phyloP scores from a whole-genome alignment of 108 stramenopile genomes.

The Ochromonas danica region DNA sequence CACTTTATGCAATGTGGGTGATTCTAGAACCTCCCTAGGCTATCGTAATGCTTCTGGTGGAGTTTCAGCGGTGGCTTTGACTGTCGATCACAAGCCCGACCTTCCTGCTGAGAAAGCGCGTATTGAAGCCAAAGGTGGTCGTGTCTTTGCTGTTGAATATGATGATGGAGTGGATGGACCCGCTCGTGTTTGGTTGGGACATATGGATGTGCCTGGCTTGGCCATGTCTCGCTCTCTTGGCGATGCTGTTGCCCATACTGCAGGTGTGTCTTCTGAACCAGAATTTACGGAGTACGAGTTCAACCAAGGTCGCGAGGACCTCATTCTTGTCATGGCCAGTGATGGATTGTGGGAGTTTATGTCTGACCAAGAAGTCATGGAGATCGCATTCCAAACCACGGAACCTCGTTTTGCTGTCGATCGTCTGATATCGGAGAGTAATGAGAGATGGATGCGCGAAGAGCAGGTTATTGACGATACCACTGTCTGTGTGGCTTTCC shows the following conservation, averaged over 20 bases:
- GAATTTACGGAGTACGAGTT: conserved; percentile 75
- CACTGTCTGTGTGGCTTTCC: conserved; percentile 90
- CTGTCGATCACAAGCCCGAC: conserved; percentile 97
- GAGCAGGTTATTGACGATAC: conserved; percentile 97
- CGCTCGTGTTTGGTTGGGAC: conserved; percentile 93
- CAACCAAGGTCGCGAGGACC: conserved; percentile 72
- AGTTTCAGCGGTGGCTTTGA: conserved; percentile 72
- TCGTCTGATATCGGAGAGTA: conserved; percentile 79
- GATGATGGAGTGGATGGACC: conserved; percentile 98
- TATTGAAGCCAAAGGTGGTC: conserved; percentile 82
- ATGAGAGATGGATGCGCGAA: conserved; percentile 91
- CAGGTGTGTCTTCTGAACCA: conserved; percentile 91
- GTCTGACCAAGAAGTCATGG: conserved; percentile 82
- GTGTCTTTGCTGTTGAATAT: conserved; percentile 97
- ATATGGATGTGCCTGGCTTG: conserved; percentile 97
- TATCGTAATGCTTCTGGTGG: conserved; percentile 8
- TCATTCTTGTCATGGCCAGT: conserved; percentile 80
- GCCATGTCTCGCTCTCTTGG: conserved; percentile 97
- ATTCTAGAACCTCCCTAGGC: conserved; percentile 43
- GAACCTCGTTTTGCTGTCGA: conserved; percentile 86
- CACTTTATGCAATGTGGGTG: conserved; percentile 89
- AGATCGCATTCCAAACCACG: conserved; percentile 69
- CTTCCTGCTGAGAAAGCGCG: conserved; percentile 87
- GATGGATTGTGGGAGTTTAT: conserved; percentile 99
- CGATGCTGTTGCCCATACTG: conserved; percentile 91